Conservation (phyloP, 1,139 yeast genomes). For the Magnusiomyces clavatus region DNA sequence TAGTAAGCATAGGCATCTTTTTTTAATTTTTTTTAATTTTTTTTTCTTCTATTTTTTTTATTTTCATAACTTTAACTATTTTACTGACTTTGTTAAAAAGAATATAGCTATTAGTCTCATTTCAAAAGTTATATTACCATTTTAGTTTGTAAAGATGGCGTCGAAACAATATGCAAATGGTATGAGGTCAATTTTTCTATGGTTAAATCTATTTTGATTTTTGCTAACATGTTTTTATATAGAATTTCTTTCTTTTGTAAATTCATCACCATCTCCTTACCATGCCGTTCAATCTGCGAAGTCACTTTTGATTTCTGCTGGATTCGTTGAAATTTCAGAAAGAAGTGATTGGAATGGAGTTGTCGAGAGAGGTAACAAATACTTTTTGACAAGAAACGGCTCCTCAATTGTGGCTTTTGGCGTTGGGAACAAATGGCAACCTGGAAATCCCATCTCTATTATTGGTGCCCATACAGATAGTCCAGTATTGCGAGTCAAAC, state of each 20-base stretch:
- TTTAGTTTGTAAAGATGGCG: slow-evolving; percentile 3
- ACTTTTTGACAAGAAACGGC: slow-evolving; percentile 55
- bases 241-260: slow-evolving; percentile 70
- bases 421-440: slow-evolving; percentile 61
- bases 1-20: too few relatives aligned
- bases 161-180: slow-evolving; percentile 15
- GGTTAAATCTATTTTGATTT: background rate
- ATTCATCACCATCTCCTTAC: slow-evolving; percentile 87
- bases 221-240: background rate
- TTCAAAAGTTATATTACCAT: background rate
- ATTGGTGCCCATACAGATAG: slow-evolving; percentile 96
- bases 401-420: slow-evolving; percentile 85
- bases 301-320: slow-evolving; percentile 45
- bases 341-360: slow-evolving; percentile 62
- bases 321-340: slow-evolving; percentile 69
- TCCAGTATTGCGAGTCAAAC: slow-evolving; percentile 85
- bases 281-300: slow-evolving; percentile 76
- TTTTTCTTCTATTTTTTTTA: too few relatives aligned
- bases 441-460: slow-evolving; percentile 82
- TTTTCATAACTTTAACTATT: too few relatives aligned
- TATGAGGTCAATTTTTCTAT: background rate
- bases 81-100: too few relatives aligned
- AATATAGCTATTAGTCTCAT: too few relatives aligned
- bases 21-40: too few relatives aligned
- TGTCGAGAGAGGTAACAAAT: slow-evolving; percentile 52